Percentiles rank a stretch among this genome's conserved stretches.
Evolutionary conservation across 2,329 filamentous ascomycete species (phyloP).

Genomic region (Hymenoscyphus fructigenus): DNA sequence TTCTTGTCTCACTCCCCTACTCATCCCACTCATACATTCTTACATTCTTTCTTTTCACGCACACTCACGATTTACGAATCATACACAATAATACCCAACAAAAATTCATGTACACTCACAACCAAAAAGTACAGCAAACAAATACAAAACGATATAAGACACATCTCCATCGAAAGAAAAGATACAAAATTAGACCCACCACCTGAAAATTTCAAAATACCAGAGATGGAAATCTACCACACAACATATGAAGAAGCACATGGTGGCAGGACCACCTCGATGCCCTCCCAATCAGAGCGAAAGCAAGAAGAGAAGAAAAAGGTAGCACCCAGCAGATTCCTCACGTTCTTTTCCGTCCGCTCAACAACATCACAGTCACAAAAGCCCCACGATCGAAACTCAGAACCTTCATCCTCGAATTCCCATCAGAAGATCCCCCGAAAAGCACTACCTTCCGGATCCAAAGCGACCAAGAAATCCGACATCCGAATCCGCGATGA

Average conservation of each 20-base stretch:
- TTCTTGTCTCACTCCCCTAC: too few relatives aligned
- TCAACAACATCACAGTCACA: not conserved
- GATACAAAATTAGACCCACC: too few relatives aligned
- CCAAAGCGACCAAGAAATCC: too few relatives aligned
- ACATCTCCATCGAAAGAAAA: too few relatives aligned
- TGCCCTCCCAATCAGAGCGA: not conserved
- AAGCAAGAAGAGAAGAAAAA: not conserved
- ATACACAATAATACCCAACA: too few relatives aligned
- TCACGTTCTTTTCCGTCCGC: not conserved
- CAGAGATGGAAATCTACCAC: slow-evolving; percentile 4
- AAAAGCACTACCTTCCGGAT: not conserved
- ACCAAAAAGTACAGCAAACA: too few relatives aligned
- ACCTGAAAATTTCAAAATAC: too few relatives aligned
- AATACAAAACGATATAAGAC: too few relatives aligned
- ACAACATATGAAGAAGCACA: slow-evolving; percentile 3
- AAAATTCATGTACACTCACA: too few relatives aligned
- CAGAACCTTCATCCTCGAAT: not conserved
- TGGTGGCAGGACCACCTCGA: not conserved
- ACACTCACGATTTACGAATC: too few relatives aligned
- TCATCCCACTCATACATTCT: too few relatives aligned
- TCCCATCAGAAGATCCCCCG: not conserved
- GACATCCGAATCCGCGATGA: not conserved
- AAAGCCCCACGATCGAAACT: not conserved
- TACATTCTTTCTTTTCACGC: too few relatives aligned
- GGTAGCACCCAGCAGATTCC: not conserved